A percentile compares a stretch with the other conserved stretches of the same genome.
Conservation (phyloP, 371 early-diverging fungal species). For the Funneliformis caledonium region DNA sequence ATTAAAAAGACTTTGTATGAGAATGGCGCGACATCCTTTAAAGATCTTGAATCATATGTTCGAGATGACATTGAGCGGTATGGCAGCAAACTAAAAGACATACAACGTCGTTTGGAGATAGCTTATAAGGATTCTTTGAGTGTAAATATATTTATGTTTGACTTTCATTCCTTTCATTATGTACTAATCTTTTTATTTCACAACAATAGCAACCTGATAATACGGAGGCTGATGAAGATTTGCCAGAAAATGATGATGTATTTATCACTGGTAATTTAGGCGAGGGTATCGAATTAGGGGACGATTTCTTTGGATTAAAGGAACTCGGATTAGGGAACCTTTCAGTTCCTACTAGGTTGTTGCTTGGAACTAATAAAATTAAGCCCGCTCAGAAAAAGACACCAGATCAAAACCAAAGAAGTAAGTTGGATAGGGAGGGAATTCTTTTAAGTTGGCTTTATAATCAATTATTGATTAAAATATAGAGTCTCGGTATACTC, state of each 20-base stretch:
- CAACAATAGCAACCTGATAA: conserved; percentile 39
- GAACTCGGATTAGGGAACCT: conserved; percentile 70
- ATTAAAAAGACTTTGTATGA: conserved; percentile 81
- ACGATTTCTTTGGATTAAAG: conserved; percentile 88
- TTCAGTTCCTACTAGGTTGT: background rate
- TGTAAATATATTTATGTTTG: conserved; percentile 43
- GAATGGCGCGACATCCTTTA: conserved; percentile 72
- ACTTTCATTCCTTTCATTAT: background rate
- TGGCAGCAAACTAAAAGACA: conserved; percentile 71
- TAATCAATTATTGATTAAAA: background rate
- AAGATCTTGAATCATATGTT: conserved; percentile 75
- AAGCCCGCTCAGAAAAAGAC: conserved; percentile 7
- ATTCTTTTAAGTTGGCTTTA: background rate
- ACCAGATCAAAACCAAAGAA: background rate
- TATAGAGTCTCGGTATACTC: conserved; percentile 11
- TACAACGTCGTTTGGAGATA: conserved; percentile 72
- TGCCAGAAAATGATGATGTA: conserved; percentile 65
- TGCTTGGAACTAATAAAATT: background rate
- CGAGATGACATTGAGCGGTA: conserved; percentile 77
- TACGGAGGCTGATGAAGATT: conserved; percentile 51
- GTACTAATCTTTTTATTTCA: conserved; percentile 4
- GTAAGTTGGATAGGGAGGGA: background rate
- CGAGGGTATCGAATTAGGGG: conserved; percentile 73
- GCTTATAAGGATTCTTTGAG: conserved; percentile 63
- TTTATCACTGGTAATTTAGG: conserved; percentile 75